Evolutionary conservation across 768 basidiomycete species (phyloP), one percentile per base, ranked within the genome.

Genomic region (Punctularia strigosozonata): DNA sequence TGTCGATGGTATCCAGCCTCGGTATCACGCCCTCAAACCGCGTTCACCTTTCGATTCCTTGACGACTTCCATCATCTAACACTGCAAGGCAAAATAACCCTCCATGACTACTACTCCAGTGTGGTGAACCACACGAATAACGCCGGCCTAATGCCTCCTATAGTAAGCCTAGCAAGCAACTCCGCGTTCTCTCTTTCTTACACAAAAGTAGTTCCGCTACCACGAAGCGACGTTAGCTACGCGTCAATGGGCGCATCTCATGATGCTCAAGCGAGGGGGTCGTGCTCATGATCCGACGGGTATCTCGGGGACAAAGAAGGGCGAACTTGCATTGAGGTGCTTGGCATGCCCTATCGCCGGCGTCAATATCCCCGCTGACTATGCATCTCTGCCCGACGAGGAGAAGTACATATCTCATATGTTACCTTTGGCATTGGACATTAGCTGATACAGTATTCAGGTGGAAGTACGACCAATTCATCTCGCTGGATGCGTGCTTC

Each of bases 401-500:
- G n/a, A n/a, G 5, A 14, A 5, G 18, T 31, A 41, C n/a, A 13
- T 6, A n/a, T n/a, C n/a, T n/a, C n/a, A n/a, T 17, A n/a, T 25
- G 19, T 12, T 37, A 8, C 15, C 15, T 8, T 15, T 8, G 14
- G 26, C 15, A 19, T 17, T 18, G 18, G 15, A 15, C 7, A 14
- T 20, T 8, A 17, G 26, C 26, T 28, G 8, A 28, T 18, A 36
- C 7, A n/a, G 7, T 22, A 17, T 37, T 28, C 35, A 57, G 54
- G 18, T 59, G 43, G 33, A 30, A 59, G 0, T 51, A 62, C 42
- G 36, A 42, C 10, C 42, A 57, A 1, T 54, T 59, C 35, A 20
- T 48, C 14, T 48, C 50, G 3, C 46, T 59, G 6, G 58, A 61
- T 35, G 57, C 59, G 15, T 58, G 55, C 38, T 66, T 63, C 37